Evolutionary conservation across 2,329 filamentous ascomycete genomes (phyloP).

Genomic region (Colletotrichum theobromicola): DNA sequence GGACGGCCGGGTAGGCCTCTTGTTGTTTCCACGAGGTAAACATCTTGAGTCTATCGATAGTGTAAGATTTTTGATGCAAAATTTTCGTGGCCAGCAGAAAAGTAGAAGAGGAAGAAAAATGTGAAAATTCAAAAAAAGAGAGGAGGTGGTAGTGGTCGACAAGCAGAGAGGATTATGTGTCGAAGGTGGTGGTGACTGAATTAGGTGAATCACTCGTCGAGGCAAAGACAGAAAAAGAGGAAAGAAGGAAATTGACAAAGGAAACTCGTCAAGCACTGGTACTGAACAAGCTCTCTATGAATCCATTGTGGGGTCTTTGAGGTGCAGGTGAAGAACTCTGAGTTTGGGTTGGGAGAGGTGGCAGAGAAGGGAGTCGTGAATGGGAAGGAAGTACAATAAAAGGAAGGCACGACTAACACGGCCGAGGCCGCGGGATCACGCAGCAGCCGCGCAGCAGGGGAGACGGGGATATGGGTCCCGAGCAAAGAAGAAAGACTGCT

Average conservation of each 20-base stretch:
- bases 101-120: neutral
- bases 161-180: neutral
- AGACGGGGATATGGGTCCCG: neutral
- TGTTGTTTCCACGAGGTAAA: conserved; percentile 38
- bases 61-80: conserved; percentile 19
- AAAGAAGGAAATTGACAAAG: conserved; percentile 20
- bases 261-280: conserved; percentile 21
- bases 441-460: conserved; percentile 8
- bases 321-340: conserved; percentile 1
- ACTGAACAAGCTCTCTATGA: conserved; percentile 19
- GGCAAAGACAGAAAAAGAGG: neutral
- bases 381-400: conserved; percentile 13
- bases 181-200: neutral
- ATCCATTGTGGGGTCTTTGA: conserved; percentile 15
- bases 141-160: neutral
- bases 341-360: neutral
- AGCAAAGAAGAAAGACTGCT: conserved; percentile 2
- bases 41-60: conserved; percentile 38
- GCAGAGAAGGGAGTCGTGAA: neutral
- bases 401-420: conserved; percentile 14
- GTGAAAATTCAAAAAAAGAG: neutral
- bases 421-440: neutral
- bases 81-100: conserved; percentile 7
- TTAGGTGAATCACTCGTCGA: conserved; percentile 15
- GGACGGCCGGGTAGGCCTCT: conserved; percentile 40